Evolutionary conservation across 2,329 filamentous ascomycete species (phyloP).

Genomic region (Zasmidium angulare): DNA sequence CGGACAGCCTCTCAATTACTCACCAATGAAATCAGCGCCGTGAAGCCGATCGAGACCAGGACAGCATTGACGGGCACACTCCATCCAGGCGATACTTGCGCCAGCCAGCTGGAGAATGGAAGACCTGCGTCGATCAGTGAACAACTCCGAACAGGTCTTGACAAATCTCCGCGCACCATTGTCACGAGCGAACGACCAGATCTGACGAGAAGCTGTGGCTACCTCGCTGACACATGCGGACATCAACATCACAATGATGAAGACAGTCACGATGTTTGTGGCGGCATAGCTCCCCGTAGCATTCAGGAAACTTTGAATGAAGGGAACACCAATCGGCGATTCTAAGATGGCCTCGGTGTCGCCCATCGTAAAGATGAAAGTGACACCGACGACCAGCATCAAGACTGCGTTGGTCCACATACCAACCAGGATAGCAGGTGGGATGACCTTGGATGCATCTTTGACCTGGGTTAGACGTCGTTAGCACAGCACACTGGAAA

Average conservation of each 20-base stretch:
- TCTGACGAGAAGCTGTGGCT: constrained; percentile 32
- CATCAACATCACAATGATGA: constrained; percentile 33
- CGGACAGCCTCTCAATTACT: background rate
- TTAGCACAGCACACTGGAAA: background rate
- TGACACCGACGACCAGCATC: constrained; percentile 8
- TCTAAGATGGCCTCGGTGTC: constrained; percentile 12
- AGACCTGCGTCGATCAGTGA: background rate
- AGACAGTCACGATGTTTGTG: constrained; percentile 31
- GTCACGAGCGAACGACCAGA: background rate
- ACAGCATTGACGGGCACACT: constrained; percentile 6
- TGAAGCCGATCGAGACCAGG: constrained; percentile 1
- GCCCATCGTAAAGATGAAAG: constrained; percentile 35
- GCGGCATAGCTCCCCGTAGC: constrained; percentile 31
- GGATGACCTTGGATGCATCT: constrained; percentile 6
- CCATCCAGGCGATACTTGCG: constrained; percentile 1
- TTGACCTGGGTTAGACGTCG: background rate
- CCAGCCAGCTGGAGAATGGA: background rate
- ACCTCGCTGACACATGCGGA: constrained; percentile 34
- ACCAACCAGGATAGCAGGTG: background rate
- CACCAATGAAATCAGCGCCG: background rate
- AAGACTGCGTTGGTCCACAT: constrained; percentile 1
- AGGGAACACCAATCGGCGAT: constrained; percentile 28
- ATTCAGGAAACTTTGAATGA: constrained; percentile 34
- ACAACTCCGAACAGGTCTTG: background rate
- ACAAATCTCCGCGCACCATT: background rate